Base-by-base conservation (phyloP, 2,329 filamentous ascomycete genomes). In the Cercospora canescens region DNA sequence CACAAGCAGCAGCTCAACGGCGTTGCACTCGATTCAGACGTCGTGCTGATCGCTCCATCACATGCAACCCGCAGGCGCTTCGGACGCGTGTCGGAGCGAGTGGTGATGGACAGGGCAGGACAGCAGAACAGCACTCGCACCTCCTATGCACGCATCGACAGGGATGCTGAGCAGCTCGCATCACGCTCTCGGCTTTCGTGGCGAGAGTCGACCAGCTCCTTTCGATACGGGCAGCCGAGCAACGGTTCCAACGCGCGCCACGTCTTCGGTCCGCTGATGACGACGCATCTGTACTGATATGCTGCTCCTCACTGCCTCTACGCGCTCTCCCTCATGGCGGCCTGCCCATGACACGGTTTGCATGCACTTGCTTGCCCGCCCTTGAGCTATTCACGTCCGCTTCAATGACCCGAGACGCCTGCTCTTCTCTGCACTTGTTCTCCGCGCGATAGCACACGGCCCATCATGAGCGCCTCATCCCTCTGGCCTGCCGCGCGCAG, bases 401-500 rank as follows among this genome's bases (percentile, higher is more conserved):
- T 52, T 52, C 52, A 21, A 56, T 56, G 52, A 34, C 16, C 52
- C 30, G 28, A 14, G 26, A 56, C 52, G 52, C 28, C n/a, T 11
- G 52, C 5, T 24, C 1, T 3, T 35, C 32, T 12, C 16, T 9
- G 6, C 6, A n/a, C 16, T 35, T 16, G n/a, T 34, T 16, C 32
- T 16, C 16, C 14, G n/a, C 52, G 14, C 52, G 8, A 14, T 35
- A 21, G 12, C n/a, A 35, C n/a, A n/a, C 21, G 6, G 41, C 16
- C 52, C 28, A 58, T n/a, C 18, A 69, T 69, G 64, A 67, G 59
- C 48, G 48, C 45, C 21, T 28, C 55, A 6, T 34, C 34, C n/a
- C 28, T 65, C 14, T 55, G 63, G 37, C 56, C 60, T 6, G 60
- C 55, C 35, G 60, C 48, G 39, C 72, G 72, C 62, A 70, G 64